Conservation (phyloP, 2,329 filamentous ascomycete species). For the Colletotrichum sp. region DNA sequence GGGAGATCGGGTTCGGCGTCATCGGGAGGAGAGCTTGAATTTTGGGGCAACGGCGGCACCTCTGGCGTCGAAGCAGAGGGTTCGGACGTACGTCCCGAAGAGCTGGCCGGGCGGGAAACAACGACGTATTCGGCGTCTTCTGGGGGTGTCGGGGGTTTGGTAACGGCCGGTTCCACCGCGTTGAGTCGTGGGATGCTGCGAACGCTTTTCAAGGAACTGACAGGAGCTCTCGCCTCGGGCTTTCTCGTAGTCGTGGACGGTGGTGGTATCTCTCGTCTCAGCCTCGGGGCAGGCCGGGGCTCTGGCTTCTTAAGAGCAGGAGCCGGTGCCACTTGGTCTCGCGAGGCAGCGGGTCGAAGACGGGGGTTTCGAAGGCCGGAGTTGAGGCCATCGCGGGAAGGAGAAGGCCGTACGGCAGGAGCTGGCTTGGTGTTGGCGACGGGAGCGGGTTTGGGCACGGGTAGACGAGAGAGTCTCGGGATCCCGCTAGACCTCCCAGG, state of each 20-base stretch:
- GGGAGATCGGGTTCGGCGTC: constrained; percentile 9
- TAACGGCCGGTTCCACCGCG: constrained; percentile 11
- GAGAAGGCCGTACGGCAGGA: constrained; percentile 30
- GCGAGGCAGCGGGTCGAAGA: constrained; percentile 41
- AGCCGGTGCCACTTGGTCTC: constrained; percentile 24
- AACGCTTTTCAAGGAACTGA: not conserved
- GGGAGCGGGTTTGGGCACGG: constrained; percentile 33
- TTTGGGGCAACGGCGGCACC: not conserved
- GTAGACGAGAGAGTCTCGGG: constrained; percentile 43
- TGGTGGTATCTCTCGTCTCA: constrained; percentile 20
- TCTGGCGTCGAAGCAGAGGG: constrained; percentile 4
- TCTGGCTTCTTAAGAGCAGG: constrained; percentile 11
- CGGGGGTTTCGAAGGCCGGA: constrained; percentile 27
- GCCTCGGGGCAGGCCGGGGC: not conserved
- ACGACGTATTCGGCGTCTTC: constrained; percentile 27
- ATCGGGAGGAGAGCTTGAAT: constrained; percentile 8
- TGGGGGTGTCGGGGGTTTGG: constrained; percentile 6
- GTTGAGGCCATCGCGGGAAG: constrained; percentile 32
- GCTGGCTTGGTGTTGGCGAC: constrained; percentile 9
- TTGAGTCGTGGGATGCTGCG: constrained; percentile 10
- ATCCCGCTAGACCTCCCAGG: constrained; percentile 30
- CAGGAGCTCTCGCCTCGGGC: not conserved
- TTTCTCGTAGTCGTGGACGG: constrained; percentile 23
- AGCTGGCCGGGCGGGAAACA: constrained; percentile 28
- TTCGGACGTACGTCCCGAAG: constrained; percentile 36